phyloP scores from a whole-genome alignment of 1,284 basidiomycete genomes.

The Trichosporon asahii region DNA sequence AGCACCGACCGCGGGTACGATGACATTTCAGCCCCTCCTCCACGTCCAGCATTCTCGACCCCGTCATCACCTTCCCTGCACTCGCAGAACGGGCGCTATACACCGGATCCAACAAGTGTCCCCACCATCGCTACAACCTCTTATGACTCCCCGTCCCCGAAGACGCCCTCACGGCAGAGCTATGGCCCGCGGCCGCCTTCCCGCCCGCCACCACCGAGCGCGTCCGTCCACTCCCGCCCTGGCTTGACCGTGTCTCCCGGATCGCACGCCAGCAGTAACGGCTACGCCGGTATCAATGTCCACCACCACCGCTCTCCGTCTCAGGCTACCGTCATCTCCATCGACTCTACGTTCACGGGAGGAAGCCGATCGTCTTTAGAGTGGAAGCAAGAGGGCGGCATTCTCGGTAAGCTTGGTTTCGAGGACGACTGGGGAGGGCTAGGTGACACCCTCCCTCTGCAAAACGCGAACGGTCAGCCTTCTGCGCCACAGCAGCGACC shows the following conservation, averaged over 20 bases:
- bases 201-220: not conserved
- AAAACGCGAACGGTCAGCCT: not conserved
- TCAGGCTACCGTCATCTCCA: constrained; percentile 19
- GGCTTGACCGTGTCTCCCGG: not conserved
- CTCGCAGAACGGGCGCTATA: constrained; percentile 4
- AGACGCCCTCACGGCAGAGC: constrained; percentile 7
- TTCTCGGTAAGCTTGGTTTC: constrained; percentile 23
- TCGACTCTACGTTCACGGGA: constrained; percentile 21
- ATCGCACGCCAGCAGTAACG: not conserved
- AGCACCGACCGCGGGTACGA: not conserved
- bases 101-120: constrained; percentile 1
- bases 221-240: constrained; percentile 1
- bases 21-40: not conserved
- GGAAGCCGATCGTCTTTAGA: constrained; percentile 9
- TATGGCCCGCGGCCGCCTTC: not conserved
- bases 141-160: not conserved
- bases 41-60: not conserved
- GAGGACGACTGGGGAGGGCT: constrained; percentile 19
- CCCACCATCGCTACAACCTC: constrained; percentile 1
- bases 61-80: not conserved
- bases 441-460: not conserved
- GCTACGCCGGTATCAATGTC: not conserved
- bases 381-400: constrained; percentile 24
- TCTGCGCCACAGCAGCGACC: constrained; percentile 4
- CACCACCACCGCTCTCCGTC: constrained; percentile 10